These are phyloP conservation scores for Mycena indigotica DNA, from an alignment of 768 basidiomycete genomes.

Conservation along the genomic window DNA sequence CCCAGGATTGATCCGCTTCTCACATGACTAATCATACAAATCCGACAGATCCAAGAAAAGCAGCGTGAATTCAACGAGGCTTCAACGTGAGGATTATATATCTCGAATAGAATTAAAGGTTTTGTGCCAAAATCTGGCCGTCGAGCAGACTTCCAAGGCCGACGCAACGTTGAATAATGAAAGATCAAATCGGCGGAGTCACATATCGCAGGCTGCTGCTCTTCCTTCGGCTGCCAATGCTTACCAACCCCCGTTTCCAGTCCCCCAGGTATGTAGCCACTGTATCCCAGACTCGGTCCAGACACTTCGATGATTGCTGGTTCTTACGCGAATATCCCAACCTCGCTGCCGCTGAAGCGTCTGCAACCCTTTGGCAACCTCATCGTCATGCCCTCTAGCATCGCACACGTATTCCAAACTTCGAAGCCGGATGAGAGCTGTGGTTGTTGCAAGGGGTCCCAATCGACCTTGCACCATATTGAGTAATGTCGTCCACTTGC, in stretches of 20 bases:
- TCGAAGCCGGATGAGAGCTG: not conserved
- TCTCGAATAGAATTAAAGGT: conserved; percentile 50
- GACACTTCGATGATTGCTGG: not conserved
- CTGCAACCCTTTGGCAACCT: not conserved
- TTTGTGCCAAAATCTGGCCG: conserved; percentile 93
- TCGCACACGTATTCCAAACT: not conserved
- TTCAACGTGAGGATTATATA: conserved; percentile 65
- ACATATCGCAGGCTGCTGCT: too few relatives aligned
- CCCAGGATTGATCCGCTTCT: too few relatives aligned
- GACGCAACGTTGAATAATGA: conserved; percentile 87
- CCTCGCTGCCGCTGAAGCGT: not conserved
- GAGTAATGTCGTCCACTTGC: not conserved
- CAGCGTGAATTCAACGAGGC: conserved; percentile 86
- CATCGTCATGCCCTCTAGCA: not conserved
- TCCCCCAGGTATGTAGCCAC: too few relatives aligned
- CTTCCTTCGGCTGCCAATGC: too few relatives aligned
- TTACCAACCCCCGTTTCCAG: too few relatives aligned
- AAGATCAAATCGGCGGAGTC: too few relatives aligned
- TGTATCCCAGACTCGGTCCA: not conserved
- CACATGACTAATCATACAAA: conserved; percentile 85
- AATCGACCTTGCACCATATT: not conserved
- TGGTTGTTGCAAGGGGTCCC: not conserved
- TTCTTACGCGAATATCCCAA: not conserved
- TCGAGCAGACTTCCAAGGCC: conserved; percentile 83
- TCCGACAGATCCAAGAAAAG: conserved; percentile 70